Conservation (phyloP, 345 rosid species). For the Syzygium aromaticum region DNA sequence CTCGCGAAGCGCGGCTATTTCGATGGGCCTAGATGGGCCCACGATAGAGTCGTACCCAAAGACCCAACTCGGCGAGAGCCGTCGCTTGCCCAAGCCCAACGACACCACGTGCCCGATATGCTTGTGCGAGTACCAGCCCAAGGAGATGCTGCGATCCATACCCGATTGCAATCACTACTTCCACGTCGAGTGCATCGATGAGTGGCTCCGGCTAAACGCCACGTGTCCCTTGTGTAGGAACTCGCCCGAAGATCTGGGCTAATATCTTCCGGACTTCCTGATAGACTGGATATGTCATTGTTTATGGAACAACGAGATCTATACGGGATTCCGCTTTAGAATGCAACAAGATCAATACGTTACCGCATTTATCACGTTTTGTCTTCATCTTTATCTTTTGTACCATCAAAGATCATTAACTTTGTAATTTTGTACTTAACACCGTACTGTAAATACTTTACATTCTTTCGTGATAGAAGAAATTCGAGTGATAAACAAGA, state of each 20-base stretch:
- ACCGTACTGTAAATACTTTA: neutral
- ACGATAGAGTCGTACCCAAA: slow-evolving; percentile 9
- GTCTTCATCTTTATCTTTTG: neutral
- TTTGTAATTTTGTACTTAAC: neutral
- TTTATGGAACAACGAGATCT: neutral
- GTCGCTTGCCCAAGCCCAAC: slow-evolving; percentile 4
- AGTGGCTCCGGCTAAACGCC: slow-evolving; percentile 7
- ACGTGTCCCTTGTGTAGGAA: slow-evolving; percentile 12
- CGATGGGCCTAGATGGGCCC: slow-evolving; percentile 1
- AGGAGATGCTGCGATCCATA: slow-evolving; percentile 9
- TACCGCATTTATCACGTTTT: neutral
- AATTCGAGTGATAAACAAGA: neutral
- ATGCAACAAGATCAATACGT: neutral
- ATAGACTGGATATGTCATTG: neutral
- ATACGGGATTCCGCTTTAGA: neutral
- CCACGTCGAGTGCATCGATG: slow-evolving; percentile 7
- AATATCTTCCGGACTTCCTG: neutral
- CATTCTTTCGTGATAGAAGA: neutral
- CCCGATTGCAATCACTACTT: slow-evolving; percentile 14
- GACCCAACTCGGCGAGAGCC: slow-evolving; percentile 7
- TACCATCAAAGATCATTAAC: neutral
- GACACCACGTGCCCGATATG: slow-evolving; percentile 12
- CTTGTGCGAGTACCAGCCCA: slow-evolving; percentile 8
- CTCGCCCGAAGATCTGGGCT: neutral
- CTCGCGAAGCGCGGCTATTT: neutral